Base-by-base conservation (phyloP, 148 eudicot genomes). In the Chenopodium berlandieri region DNA sequence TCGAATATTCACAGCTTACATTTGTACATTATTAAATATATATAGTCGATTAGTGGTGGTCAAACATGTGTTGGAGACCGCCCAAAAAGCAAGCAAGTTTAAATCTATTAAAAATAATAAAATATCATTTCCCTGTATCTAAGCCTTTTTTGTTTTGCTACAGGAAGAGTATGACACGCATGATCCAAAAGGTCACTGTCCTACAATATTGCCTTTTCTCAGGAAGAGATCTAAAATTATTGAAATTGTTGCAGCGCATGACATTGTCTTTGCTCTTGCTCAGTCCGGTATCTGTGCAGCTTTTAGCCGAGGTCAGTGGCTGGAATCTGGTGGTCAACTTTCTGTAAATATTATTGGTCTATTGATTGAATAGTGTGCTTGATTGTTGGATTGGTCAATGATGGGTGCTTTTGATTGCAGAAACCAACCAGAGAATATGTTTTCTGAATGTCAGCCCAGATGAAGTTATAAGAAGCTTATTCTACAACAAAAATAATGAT, bases 91-190 rank as follows among this genome's bases (percentile, higher is more conserved):
- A 40, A 40, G 44, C 44, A 40, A 40, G 7, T 40, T 40, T 40
- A 40, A 34, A 40, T 40, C 7, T 40, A 40, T 6, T 50, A 11
- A 75, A 16, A 76, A 27, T 27, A 27, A 27, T 27, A 27, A 27
- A 27, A 16, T 78, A 8, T 66, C 40, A 31, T 56, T 81, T 30
- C 7, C 40, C 5, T 46, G 63, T 54, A 34, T 77, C 44, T 31
- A 23, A 44, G 75, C 56, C 56, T 14, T 70, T 68, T 22, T 62
- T 77, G 31, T 19, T 31, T 83, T 90, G 68, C 23, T 60, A 19
- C 94, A 94, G 98, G 97, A 92, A 84, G 99, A 96, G 85, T 94
- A 90, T 87, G 99, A 96, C 79, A 96, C 98, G 12, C 98, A 96
- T 88, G 98, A 96, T 87, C 99, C 98, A 14, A 96, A 94, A 87